Base-by-base conservation (phyloP, 768 basidiomycete species). In the Boletus edulis region DNA sequence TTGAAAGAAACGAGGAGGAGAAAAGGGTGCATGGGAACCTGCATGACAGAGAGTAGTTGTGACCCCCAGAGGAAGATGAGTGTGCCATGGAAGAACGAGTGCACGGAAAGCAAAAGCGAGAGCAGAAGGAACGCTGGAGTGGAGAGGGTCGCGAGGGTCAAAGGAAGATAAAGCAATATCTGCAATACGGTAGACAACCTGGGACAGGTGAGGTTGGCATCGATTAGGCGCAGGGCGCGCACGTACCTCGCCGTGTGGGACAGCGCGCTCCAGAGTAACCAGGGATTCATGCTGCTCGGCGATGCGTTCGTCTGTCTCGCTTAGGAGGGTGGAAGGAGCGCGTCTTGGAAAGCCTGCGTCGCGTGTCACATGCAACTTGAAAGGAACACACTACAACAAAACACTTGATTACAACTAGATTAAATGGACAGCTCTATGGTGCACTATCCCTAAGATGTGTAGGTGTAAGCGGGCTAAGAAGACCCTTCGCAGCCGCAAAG, bases 401-500 rank as follows among this genome's bases (percentile, higher is more conserved):
- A 22, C 8, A 20, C 37, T 24, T 40, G 15, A 8, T 9, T 39
- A 39, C 14, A 41, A 37, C 13, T 22, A 60, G 32, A 40, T 46
- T 51, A 69, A 32, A 68, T 57, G 14, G 66, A 56, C 44, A 72
- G 41, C 27, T n/a, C n/a, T 51, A 49, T 38, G 63, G 57, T 37
- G 57, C 55, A 43, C 20, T 37, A 39, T 69, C 63, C 48, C 67
- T 69, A 29, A 48, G 27, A 22, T 62, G 61, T 12, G 58, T 51
- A 18, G 68, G 44, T 47, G 48, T 55, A 46, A 67, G 63, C n/a
- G 84, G 82, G 61, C 81, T 87, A 39, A 91, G 75, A 39, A 94
- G 77, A n/a, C 94, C 94, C 68, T 94, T 94, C 52, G 84, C 87
- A 51, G 86, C 84, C 3, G 93, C 94, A 68, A 95, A 94, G 50